phyloP scores from a whole-genome alignment of 2,329 filamentous ascomycete species.

The Pochonia chlamydosporia region DNA sequence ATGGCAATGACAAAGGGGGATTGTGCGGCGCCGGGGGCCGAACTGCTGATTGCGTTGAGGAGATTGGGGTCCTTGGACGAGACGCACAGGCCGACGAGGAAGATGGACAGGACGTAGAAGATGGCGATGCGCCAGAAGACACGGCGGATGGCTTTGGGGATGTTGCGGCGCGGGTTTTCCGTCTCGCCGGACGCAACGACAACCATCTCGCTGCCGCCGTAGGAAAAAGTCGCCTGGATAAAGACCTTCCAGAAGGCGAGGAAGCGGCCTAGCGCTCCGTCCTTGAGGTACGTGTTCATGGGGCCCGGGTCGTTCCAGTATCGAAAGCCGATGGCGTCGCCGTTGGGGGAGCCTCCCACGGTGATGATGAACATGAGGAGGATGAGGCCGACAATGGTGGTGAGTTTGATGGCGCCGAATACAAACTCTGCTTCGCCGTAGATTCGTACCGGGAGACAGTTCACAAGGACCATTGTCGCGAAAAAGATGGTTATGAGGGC shows the following conservation, averaged over 20 bases:
- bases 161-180: conserved; percentile 27
- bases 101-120: conserved; percentile 30
- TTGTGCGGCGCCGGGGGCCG: conserved; percentile 32
- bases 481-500: conserved; percentile 32
- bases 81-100: conserved; percentile 31
- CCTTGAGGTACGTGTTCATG: conserved; percentile 34
- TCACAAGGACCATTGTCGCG: conserved; percentile 29
- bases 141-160: conserved; percentile 26
- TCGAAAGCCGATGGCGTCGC: conserved; percentile 38
- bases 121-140: conserved; percentile 30
- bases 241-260: conserved; percentile 39
- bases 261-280: conserved; percentile 32
- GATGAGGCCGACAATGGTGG: conserved; percentile 43
- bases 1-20: conserved; percentile 57
- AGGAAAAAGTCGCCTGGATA: conserved; percentile 42
- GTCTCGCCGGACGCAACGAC: conserved; percentile 32
- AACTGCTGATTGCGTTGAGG: conserved; percentile 41
- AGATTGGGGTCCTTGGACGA: conserved; percentile 30
- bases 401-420: conserved; percentile 43
- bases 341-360: conserved; percentile 37
- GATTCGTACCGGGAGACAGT: conserved; percentile 34
- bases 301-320: conserved; percentile 38
- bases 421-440: conserved; percentile 50
- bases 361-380: conserved; percentile 44
- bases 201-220: conserved; percentile 35